Conservation (phyloP, 495 filamentous ascomycete species). For the Penicillium cosmopolitanum region DNA sequence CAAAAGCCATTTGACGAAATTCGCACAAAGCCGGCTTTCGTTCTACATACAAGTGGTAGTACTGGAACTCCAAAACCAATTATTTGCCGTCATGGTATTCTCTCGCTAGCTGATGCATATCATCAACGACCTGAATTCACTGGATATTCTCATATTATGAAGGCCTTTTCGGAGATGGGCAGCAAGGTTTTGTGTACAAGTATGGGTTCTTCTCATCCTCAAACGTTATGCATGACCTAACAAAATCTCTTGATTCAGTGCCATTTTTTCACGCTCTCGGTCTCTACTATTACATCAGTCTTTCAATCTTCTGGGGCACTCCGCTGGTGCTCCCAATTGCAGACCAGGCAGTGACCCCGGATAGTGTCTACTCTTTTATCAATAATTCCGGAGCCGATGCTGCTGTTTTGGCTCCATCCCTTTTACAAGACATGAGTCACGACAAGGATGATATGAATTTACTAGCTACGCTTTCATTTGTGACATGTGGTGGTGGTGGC, state of each 20-base stretch:
- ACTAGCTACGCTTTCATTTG: slow-evolving; percentile 21
- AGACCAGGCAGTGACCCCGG: slow-evolving; percentile 11
- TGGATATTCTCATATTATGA: slow-evolving; percentile 5
- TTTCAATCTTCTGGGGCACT: slow-evolving; percentile 9
- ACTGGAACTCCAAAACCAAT: slow-evolving; percentile 51
- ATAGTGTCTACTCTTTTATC: slow-evolving; percentile 11
- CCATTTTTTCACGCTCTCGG: slow-evolving; percentile 14
- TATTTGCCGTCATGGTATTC: slow-evolving; percentile 32
- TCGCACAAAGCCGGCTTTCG: slow-evolving; percentile 30
- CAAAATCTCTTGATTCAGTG: not conserved
- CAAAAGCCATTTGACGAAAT: slow-evolving; percentile 36
- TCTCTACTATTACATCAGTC: slow-evolving; percentile 7
- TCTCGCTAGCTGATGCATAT: slow-evolving; percentile 23
- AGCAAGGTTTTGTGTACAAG: slow-evolving; percentile 17
- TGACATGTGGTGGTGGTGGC: slow-evolving; percentile 30
- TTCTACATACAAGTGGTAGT: slow-evolving; percentile 49
- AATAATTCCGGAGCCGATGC: slow-evolving; percentile 15
- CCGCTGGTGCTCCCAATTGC: slow-evolving; percentile 5
- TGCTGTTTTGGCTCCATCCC: slow-evolving; percentile 20
- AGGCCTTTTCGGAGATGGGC: slow-evolving; percentile 16
- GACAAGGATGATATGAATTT: slow-evolving; percentile 13
- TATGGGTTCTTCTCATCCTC: not conserved
- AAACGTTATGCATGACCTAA: not conserved
- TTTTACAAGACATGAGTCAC: slow-evolving; percentile 27
- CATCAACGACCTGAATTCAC: slow-evolving; percentile 14